phyloP scores from a whole-genome alignment of 768 basidiomycete genomes.

The Leccinum rimulosum region DNA sequence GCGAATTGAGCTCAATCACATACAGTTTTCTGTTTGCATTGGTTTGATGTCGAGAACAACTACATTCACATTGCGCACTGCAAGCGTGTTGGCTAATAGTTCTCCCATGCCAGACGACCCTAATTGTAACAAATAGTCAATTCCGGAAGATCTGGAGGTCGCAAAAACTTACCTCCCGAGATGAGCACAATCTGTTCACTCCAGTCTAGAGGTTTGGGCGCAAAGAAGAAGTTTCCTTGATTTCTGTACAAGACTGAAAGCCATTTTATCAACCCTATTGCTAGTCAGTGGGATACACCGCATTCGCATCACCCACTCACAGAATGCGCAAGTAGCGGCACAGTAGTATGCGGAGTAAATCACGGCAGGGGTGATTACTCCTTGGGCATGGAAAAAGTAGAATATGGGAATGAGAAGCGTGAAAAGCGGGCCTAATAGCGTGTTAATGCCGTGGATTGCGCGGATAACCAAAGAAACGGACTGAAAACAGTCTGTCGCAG shows the following conservation, averaged over 20 bases:
- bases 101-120: slow-evolving; percentile 90
- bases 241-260: slow-evolving; percentile 73
- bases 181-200: slow-evolving; percentile 85
- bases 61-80: slow-evolving; percentile 76
- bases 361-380: slow-evolving; percentile 50
- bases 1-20: slow-evolving; percentile 19
- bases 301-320: slow-evolving; percentile 44
- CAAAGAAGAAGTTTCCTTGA: slow-evolving; percentile 61
- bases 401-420: slow-evolving; percentile 76
- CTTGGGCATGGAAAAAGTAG: slow-evolving; percentile 67
- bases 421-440: slow-evolving; percentile 74
- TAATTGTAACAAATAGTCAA: slow-evolving; percentile 27
- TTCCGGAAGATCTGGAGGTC: not conserved
- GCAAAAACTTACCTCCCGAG: slow-evolving; percentile 71
- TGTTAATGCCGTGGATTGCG: slow-evolving; percentile 1
- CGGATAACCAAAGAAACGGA: slow-evolving; percentile 34
- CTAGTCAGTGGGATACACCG: slow-evolving; percentile 6
- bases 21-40: slow-evolving; percentile 74
- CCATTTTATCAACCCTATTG: slow-evolving; percentile 67
- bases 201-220: slow-evolving; percentile 72
- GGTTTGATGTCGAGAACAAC: slow-evolving; percentile 85
- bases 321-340: slow-evolving; percentile 57
- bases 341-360: slow-evolving; percentile 53
- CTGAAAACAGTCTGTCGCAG: slow-evolving; percentile 78
- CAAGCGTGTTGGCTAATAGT: slow-evolving; percentile 83